Conservation (phyloP, 2,329 filamentous ascomycete species). For the Clonostachys sp. region DNA sequence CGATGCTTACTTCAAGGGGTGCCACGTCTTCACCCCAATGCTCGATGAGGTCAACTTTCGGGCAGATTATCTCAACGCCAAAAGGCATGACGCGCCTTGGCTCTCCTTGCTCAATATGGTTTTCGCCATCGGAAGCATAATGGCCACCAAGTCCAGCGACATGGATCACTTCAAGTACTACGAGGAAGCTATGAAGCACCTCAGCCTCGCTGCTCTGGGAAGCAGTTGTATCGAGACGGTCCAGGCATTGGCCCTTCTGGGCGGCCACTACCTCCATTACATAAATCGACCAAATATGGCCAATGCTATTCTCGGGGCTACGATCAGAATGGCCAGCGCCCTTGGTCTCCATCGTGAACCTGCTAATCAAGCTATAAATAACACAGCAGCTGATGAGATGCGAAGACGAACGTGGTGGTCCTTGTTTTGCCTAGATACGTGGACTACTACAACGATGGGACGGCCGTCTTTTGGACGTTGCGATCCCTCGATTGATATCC, state of each 20-base stretch:
- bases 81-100: conserved; percentile 66
- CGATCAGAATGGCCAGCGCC: conserved; percentile 68
- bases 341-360: conserved; percentile 64
- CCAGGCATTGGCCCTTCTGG: conserved; percentile 44
- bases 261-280: conserved; percentile 72
- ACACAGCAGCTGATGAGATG: conserved; percentile 36
- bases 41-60: conserved; percentile 67
- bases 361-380: conserved; percentile 1
- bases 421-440: conserved; percentile 69
- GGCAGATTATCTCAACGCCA: conserved; percentile 51
- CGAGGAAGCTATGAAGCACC: conserved; percentile 61
- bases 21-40: conserved; percentile 70
- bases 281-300: conserved; percentile 72
- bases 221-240: conserved; percentile 9
- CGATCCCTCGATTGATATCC: conserved; percentile 62
- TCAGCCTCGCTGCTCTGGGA: conserved; percentile 54
- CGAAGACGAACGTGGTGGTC: conserved; percentile 71
- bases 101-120: conserved; percentile 71
- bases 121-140: conserved; percentile 70
- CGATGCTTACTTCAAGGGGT: conserved; percentile 69
- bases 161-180: conserved; percentile 68
- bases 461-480: conserved; percentile 65
- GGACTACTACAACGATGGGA: conserved; percentile 67
- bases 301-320: conserved; percentile 65
- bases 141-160: conserved; percentile 59